phyloP scores from a whole-genome alignment of 2,329 filamentous ascomycete genomes.

The Coniella lustricola region DNA sequence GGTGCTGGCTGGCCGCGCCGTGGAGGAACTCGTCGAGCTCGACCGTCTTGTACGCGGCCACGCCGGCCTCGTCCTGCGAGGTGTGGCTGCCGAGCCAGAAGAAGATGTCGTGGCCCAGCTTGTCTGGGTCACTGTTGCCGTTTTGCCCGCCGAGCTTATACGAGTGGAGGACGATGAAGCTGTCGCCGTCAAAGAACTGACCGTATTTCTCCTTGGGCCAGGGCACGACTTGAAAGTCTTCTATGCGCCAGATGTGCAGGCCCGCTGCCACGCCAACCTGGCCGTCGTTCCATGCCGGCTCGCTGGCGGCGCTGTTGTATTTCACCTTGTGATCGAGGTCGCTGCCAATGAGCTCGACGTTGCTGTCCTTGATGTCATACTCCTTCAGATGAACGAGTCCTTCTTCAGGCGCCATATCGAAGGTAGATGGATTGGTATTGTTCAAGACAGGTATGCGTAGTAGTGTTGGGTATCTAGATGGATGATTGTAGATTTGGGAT shows the following conservation, averaged over 20 bases:
- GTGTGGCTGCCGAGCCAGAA: slow-evolving; percentile 64
- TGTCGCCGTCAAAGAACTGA: slow-evolving; percentile 60
- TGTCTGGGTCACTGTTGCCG: slow-evolving; percentile 24
- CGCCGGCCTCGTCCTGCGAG: slow-evolving; percentile 61
- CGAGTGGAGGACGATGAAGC: slow-evolving; percentile 58
- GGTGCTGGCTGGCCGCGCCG: slow-evolving; percentile 56
- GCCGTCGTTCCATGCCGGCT: slow-evolving; percentile 61
- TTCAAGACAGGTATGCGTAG: not conserved
- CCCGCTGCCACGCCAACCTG: slow-evolving; percentile 45
- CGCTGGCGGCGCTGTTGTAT: slow-evolving; percentile 56
- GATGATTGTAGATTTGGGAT: too few relatives aligned
- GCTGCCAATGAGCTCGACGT: slow-evolving; percentile 58
- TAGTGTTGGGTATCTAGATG: not conserved
- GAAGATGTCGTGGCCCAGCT: slow-evolving; percentile 57
- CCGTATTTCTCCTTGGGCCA: slow-evolving; percentile 52
- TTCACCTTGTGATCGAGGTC: slow-evolving; percentile 62
- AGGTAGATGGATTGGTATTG: not conserved
- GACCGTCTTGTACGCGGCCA: slow-evolving; percentile 64
- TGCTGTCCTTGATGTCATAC: slow-evolving; percentile 62
- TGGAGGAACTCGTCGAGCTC: slow-evolving; percentile 62
- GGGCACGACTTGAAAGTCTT: slow-evolving; percentile 56
- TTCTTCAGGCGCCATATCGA: slow-evolving; percentile 51
- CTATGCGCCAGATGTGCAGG: slow-evolving; percentile 59
- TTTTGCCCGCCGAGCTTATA: slow-evolving; percentile 38
- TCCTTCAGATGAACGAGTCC: slow-evolving; percentile 56